These are phyloP conservation scores for Cyanodermella asteris DNA, from an alignment of 2,329 filamentous ascomycete species.

Conservation along the genomic window DNA sequence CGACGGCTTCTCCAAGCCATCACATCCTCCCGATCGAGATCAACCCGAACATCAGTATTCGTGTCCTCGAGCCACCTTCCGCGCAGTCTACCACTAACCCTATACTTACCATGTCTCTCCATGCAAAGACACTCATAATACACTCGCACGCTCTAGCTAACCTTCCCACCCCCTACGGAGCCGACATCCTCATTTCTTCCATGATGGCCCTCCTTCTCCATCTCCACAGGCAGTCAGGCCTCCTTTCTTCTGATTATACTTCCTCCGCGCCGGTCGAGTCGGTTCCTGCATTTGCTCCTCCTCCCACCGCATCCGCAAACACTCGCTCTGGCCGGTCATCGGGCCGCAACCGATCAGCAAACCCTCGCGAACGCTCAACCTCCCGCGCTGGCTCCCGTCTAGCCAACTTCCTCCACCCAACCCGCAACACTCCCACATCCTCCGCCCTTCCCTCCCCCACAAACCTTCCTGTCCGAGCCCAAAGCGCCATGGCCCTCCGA, in stretches of 20 bases:
- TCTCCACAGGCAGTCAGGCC: conserved; percentile 7
- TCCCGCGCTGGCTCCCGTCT: conserved; percentile 4
- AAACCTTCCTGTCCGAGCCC: conserved; percentile 2
- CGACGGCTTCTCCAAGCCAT: conserved; percentile 1
- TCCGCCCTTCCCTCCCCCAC: not conserved
- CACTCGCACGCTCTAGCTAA: conserved; percentile 18
- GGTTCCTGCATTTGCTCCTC: not conserved
- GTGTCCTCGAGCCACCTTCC: conserved; percentile 6
- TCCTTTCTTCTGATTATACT: too few species aligned
- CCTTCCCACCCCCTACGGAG: conserved; percentile 24
- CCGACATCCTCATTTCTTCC: conserved; percentile 24
- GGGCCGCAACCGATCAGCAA: conserved; percentile 4
- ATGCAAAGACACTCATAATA: conserved; percentile 19
- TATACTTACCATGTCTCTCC: conserved; percentile 22
- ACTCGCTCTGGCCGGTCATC: not conserved
- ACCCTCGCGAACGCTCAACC: conserved; percentile 3
- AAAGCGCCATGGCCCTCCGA: not conserved
- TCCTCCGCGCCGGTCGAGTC: conserved; percentile 2
- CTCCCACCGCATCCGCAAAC: conserved; percentile 1
- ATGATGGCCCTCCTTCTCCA: conserved; percentile 13
- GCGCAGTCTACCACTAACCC: conserved; percentile 8
- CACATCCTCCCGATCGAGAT: conserved; percentile 15
- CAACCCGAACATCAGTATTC: conserved; percentile 9
- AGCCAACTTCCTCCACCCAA: too few species aligned
- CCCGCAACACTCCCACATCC: not conserved